Evolutionary conservation across 345 rosid genomes (phyloP).

Genomic region (Hypericum perforatum): DNA sequence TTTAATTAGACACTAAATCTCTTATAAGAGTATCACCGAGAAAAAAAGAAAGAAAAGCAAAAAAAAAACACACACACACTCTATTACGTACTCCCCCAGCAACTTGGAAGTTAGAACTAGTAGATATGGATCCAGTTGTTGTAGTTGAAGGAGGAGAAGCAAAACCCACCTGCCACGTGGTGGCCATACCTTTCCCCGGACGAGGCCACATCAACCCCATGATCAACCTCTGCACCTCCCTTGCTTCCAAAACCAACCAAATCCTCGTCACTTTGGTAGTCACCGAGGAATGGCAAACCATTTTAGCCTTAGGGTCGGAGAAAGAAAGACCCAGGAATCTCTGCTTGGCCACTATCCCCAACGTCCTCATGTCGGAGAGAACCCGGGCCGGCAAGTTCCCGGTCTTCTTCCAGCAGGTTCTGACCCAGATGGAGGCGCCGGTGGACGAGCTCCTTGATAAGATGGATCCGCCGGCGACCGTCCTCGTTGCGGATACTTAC

Average conservation of each 20-base stretch:
- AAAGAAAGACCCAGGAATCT: neutral
- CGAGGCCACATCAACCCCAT: constrained; percentile 16
- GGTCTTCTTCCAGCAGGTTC: neutral
- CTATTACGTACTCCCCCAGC: no score
- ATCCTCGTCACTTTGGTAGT: constrained; percentile 11
- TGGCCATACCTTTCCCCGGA: constrained; percentile 12
- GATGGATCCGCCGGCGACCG: constrained; percentile 12
- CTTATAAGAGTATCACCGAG: no score
- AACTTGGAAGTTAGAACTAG: no score
- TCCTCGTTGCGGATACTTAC: constrained; percentile 18
- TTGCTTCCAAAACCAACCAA: neutral
- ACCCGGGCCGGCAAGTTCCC: neutral
- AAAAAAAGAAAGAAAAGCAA: no score
- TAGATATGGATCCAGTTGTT: no score
- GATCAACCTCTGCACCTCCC: constrained; percentile 11
- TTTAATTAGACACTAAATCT: no score
- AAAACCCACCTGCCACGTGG: constrained; percentile 2
- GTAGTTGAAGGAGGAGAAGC: no score
- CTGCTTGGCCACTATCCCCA: neutral
- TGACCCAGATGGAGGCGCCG: constrained; percentile 7
- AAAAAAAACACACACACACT: no score
- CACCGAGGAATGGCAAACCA: constrained; percentile 12
- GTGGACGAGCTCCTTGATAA: constrained; percentile 4
- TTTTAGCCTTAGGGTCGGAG: neutral
- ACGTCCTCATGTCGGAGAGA: constrained; percentile 5